Evolutionary conservation across 1,139 yeast genomes (phyloP), one percentile per base, ranked within the genome.

Genomic region (Kodamaea ohmeri): DNA sequence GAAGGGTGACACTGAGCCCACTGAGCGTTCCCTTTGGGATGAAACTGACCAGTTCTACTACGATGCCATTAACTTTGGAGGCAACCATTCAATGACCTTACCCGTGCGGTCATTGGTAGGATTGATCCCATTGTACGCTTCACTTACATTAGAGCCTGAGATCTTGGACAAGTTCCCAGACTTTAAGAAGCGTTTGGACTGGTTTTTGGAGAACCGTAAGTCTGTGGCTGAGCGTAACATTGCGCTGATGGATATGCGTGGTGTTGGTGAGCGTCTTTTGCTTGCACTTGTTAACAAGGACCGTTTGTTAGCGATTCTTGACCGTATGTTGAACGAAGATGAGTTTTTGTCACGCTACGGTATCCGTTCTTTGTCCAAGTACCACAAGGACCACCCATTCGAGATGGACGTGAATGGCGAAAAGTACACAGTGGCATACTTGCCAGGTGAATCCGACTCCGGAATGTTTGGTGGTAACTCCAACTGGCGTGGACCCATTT

Each of bases 401-500:
- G 76, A 78, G 40, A 87, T 89, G 95, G 76, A 83, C 46, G 96
- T 89, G 37, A 75, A 87, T 58, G 95, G 95, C 12, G 74, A 81
- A 49, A 70, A 73, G 35, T 90, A 83, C 60, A 67, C 70, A 27
- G 95, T 90, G 25, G 79, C 77, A 46, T 90, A 90, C 61, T 76
- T 89, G 42, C 88, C 97, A 2, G 97, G 96, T 15, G 97, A 90
- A 60, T 85, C 96, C 15, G 94, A 88, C 56, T 83, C 95, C 3
- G 96, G 96, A 8, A 77, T 90, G 78, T 90, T 90, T 73, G 97
- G 97, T 40, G 97, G 97, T 48, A 90, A 90, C 58, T 88, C 96
- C 20, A 90, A 89, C 62, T 90, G 97, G 97, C 76, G 97, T 63
- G 97, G 97, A 4, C 97, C 97, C n/a, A 88, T 90, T 54, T 90